Conservation (phyloP, 2,329 filamentous ascomycete genomes). For the Parafenestella ontariensis region DNA sequence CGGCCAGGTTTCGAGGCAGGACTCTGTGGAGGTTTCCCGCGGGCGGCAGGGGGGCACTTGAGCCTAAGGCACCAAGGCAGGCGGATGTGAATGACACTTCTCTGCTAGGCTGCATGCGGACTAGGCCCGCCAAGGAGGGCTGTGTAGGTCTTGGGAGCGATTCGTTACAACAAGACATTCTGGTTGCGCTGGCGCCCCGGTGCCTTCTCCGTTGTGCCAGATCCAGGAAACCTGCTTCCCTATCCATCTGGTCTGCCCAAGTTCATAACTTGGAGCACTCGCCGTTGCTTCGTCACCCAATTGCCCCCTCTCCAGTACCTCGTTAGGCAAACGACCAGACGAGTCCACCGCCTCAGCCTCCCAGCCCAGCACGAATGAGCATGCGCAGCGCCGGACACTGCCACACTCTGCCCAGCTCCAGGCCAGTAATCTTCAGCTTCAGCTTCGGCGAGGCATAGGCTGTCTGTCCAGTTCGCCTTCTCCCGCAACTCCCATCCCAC, state of each 20-base stretch:
- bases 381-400: conserved; percentile 13
- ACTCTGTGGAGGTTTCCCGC: too few relatives aligned
- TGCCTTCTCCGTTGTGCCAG: background rate
- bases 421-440: conserved; percentile 5
- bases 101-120: background rate
- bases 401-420: conserved; percentile 6
- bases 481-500: background rate
- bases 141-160: background rate
- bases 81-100: background rate
- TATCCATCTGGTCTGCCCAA: background rate
- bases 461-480: background rate
- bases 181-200: background rate
- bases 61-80: background rate
- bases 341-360: conserved; percentile 5
- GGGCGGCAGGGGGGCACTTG: background rate
- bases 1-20: background rate
- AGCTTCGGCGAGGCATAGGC: conserved; percentile 1
- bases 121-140: background rate
- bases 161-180: background rate
- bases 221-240: background rate
- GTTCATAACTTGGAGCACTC: background rate
- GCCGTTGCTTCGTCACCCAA: background rate
- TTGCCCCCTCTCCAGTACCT: background rate
- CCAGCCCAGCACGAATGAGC: conserved; percentile 7
- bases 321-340: background rate